Conservation (phyloP, 805 yeast genomes). For the Candida stauntonica region DNA sequence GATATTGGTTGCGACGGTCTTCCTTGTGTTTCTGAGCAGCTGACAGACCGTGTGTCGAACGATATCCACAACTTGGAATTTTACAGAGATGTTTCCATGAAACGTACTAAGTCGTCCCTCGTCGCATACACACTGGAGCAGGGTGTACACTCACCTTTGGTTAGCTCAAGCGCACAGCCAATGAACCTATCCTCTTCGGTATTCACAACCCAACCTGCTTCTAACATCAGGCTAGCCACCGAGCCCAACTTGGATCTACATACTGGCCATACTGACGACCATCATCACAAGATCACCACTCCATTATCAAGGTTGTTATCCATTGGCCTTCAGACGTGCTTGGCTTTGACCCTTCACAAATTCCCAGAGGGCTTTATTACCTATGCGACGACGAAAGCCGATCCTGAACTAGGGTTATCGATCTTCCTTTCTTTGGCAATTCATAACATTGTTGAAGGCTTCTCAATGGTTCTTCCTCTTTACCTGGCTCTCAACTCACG, state of each 20-base stretch:
- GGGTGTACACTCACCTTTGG: neutral
- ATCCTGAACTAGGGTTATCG: constrained; percentile 66
- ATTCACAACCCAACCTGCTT: constrained; percentile 3
- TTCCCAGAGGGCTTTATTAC: constrained; percentile 94
- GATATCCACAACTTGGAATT: constrained; percentile 26
- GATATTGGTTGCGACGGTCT: constrained; percentile 22
- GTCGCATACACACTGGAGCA: constrained; percentile 26
- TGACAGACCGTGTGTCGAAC: constrained; percentile 22
- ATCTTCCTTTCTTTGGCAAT: constrained; percentile 81
- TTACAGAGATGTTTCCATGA: constrained; percentile 16
- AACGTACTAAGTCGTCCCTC: constrained; percentile 13
- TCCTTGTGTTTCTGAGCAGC: constrained; percentile 15
- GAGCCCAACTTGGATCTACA: constrained; percentile 28
- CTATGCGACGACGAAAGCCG: constrained; percentile 67
- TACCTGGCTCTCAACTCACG: constrained; percentile 69
- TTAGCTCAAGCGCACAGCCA: neutral
- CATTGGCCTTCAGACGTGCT: constrained; percentile 84
- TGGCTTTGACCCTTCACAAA: constrained; percentile 86
- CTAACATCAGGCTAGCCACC: constrained; percentile 17
- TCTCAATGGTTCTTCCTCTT: constrained; percentile 87
- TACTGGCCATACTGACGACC: constrained; percentile 38
- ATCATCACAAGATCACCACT: constrained; percentile 77
- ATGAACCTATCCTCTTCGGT: neutral
- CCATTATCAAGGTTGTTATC: constrained; percentile 75
- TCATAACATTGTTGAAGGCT: constrained; percentile 93